A percentile compares a stretch with the other conserved stretches of the same genome.
phyloP scores from a whole-genome alignment of 1,284 basidiomycete genomes.

The Uromyces viciae-fabae region DNA sequence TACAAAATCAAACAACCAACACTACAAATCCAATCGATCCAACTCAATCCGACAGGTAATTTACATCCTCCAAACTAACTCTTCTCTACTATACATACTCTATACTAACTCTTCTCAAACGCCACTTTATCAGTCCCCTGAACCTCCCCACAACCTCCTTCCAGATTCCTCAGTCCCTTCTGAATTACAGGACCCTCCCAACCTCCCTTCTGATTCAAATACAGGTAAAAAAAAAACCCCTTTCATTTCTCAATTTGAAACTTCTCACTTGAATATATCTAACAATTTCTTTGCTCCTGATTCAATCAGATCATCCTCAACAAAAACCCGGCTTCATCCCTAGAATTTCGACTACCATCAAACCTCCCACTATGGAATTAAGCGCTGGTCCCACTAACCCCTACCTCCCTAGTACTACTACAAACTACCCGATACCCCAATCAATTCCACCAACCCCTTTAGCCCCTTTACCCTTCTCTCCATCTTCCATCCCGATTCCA shows the following conservation, averaged over 20 bases:
- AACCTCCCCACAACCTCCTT: too few species aligned
- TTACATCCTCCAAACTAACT: background rate
- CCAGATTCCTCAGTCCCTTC: too few species aligned
- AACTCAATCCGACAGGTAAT: background rate
- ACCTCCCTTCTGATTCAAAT: too few species aligned
- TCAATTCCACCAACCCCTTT: background rate
- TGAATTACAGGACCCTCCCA: too few species aligned
- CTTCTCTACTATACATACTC: too few species aligned
- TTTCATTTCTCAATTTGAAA: background rate
- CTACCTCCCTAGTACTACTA: background rate
- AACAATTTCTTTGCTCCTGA: background rate
- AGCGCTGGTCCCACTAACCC: slow-evolving; percentile 12
- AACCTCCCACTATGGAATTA: slow-evolving; percentile 19
- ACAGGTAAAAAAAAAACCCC: background rate
- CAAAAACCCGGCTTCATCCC: slow-evolving; percentile 18
- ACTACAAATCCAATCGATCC: too few species aligned
- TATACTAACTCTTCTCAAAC: too few species aligned
- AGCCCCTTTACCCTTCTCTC: background rate
- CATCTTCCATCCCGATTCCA: background rate
- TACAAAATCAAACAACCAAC: background rate
- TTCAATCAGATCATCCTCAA: background rate
- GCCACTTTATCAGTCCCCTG: too few species aligned
- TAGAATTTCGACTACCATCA: slow-evolving; percentile 22
- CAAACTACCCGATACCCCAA: background rate
- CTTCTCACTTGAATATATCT: background rate